phyloP scores from a whole-genome alignment of 208 protist genomes.

The Leishmania major region DNA sequence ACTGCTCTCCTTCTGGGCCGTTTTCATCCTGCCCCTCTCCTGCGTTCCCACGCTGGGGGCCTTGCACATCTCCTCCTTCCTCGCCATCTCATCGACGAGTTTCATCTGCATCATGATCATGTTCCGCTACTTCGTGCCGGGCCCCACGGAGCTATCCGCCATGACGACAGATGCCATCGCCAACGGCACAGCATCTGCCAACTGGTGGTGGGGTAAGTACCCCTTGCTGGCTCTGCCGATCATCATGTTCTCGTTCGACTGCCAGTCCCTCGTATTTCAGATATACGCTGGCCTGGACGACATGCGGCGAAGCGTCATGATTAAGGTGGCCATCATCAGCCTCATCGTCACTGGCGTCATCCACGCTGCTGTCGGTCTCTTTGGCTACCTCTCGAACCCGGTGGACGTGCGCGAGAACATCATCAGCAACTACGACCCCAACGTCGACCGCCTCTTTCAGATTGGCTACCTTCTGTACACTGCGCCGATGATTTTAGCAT shows the following conservation, averaged over 20 bases:
- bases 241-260: conserved; percentile 89
- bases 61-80: conserved; percentile 59
- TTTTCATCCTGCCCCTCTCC: conserved; percentile 71
- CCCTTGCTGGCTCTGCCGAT: conserved; percentile 65
- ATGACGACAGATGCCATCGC: conserved; percentile 19
- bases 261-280: conserved; percentile 81
- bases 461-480: conserved; percentile 66
- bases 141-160: conserved; percentile 12
- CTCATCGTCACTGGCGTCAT: conserved; percentile 53
- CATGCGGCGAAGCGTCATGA: conserved; percentile 70
- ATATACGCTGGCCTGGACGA: conserved; percentile 64
- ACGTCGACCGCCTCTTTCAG: conserved; percentile 55
- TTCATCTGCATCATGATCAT: conserved; percentile 67
- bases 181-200: conserved; percentile 11
- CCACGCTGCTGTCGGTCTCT: conserved; percentile 70
- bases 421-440: conserved; percentile 81
- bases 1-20: conserved; percentile 60
- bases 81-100: conserved; percentile 61
- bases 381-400: conserved; percentile 72
- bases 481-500: conserved; percentile 65
- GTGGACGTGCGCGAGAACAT: conserved; percentile 68
- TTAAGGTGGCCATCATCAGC: conserved; percentile 52
- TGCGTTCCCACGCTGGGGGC: conserved; percentile 60
- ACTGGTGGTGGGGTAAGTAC: conserved; percentile 52
- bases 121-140: conserved; percentile 69